Evolutionary conservation across 2,329 filamentous ascomycete species (phyloP).

Genomic region (Lanzia echinophila): DNA sequence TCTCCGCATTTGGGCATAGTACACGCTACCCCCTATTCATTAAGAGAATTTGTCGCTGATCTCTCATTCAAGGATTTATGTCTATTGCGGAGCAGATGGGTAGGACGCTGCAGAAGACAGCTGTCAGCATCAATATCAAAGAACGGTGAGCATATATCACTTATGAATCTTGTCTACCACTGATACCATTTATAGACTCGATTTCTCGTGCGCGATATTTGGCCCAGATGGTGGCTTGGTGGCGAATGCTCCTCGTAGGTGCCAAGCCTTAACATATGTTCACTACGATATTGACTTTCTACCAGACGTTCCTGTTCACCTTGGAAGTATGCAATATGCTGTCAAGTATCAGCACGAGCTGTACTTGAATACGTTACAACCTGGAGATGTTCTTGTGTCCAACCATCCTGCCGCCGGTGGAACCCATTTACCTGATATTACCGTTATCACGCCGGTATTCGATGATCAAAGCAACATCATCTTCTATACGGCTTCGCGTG

Average conservation of each 20-base stretch:
- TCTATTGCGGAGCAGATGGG: constrained; percentile 75
- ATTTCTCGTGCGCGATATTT: constrained; percentile 79
- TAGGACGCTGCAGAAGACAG: constrained; percentile 67
- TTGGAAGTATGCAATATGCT: constrained; percentile 58
- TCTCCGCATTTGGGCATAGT: too few relatives aligned
- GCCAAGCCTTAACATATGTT: too few relatives aligned
- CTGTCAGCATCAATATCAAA: constrained; percentile 67
- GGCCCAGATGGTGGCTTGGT: constrained; percentile 67
- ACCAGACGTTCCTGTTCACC: constrained; percentile 61
- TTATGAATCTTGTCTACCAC: too few relatives aligned
- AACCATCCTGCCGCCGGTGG: constrained; percentile 59
- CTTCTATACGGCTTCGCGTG: constrained; percentile 68
- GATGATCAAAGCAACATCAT: constrained; percentile 59
- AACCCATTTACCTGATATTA: constrained; percentile 78
- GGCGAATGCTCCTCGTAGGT: constrained; percentile 58
- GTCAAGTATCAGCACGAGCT: constrained; percentile 70
- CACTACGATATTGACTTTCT: too few relatives aligned
- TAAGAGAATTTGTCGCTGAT: too few relatives aligned
- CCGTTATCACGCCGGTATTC: constrained; percentile 73
- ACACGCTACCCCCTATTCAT: too few relatives aligned
- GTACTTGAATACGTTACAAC: constrained; percentile 68
- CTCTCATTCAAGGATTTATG: too few relatives aligned
- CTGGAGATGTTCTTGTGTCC: constrained; percentile 71
- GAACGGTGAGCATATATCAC: constrained; percentile 35
- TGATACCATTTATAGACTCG: constrained; percentile 43